phyloP scores from a whole-genome alignment of 495 filamentous ascomycete genomes.

The Penicillium cataractarum region DNA sequence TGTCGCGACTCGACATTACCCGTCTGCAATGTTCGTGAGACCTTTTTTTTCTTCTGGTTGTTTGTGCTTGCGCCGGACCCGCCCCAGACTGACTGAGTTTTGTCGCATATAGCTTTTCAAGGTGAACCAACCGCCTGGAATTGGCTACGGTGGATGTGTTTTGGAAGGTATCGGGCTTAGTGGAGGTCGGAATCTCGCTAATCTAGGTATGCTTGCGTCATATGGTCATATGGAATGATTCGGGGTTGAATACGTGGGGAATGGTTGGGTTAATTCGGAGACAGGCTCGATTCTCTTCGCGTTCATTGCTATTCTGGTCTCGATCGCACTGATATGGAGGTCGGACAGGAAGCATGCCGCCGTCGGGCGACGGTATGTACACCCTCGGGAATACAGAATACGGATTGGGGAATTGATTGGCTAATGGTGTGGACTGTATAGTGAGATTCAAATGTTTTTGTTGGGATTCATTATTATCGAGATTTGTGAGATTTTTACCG shows the following conservation, averaged over 20 bases:
- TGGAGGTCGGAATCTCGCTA: conserved; percentile 66
- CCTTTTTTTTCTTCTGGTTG: background rate
- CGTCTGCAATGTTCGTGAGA: conserved; percentile 86
- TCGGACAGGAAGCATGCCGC: conserved; percentile 94
- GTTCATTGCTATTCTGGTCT: conserved; percentile 71
- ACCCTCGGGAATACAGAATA: background rate
- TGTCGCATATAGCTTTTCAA: conserved; percentile 51
- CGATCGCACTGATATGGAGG: conserved; percentile 68
- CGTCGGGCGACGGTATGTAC: conserved; percentile 81
- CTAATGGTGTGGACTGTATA: conserved; percentile 37
- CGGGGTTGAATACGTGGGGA: background rate
- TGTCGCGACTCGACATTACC: conserved; percentile 96
- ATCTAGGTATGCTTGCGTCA: conserved; percentile 80
- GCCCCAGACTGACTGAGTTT: conserved; percentile 25
- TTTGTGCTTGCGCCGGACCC: background rate
- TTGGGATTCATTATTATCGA: conserved; percentile 83
- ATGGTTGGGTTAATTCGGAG: conserved; percentile 16
- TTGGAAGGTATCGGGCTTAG: conserved; percentile 74
- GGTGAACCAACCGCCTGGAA: conserved; percentile 50
- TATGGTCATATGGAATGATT: background rate
- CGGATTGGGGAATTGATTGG: background rate
- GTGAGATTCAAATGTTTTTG: conserved; percentile 96
- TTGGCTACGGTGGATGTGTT: conserved; percentile 65
- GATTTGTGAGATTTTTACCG: conserved; percentile 95
- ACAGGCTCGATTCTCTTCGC: conserved; percentile 89